These are phyloP conservation scores for Tricladium varicosporioides DNA, from an alignment of 2,329 filamentous ascomycete species.

Conservation along the genomic window DNA sequence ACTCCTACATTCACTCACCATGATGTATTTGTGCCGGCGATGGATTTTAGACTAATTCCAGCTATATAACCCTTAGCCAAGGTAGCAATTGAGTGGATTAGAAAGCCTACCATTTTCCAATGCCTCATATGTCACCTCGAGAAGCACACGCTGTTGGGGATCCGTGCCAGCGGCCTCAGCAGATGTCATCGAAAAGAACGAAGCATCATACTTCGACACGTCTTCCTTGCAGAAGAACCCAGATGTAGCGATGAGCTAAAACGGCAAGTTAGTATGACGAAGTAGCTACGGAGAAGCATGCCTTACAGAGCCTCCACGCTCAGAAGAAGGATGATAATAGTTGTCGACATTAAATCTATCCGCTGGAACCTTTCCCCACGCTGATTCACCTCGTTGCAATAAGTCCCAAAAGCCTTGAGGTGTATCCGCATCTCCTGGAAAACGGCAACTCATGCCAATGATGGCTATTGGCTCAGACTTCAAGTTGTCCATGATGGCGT, in stretches of 20 bases:
- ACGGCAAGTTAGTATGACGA: background rate
- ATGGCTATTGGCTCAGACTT: slow-evolving; percentile 39
- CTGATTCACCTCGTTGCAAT: slow-evolving; percentile 68
- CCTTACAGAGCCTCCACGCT: slow-evolving; percentile 1
- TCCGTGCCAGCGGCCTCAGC: slow-evolving; percentile 32
- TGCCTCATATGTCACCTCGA: slow-evolving; percentile 36
- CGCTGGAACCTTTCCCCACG: slow-evolving; percentile 28
- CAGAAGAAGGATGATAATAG: slow-evolving; percentile 37
- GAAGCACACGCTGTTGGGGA: slow-evolving; percentile 50
- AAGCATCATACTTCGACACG: slow-evolving; percentile 14
- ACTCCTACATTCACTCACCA: slow-evolving; percentile 2
- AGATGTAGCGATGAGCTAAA: background rate
- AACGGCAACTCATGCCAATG: slow-evolving; percentile 50
- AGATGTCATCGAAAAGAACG: slow-evolving; percentile 15
- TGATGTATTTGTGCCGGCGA: slow-evolving; percentile 24
- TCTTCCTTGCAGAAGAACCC: slow-evolving; percentile 7
- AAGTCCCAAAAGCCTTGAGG: slow-evolving; percentile 70
- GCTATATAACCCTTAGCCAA: background rate
- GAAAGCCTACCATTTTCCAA: slow-evolving; percentile 29
- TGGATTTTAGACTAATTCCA: background rate
- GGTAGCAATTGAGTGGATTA: background rate
- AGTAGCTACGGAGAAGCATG: background rate
- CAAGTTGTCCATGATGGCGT: background rate
- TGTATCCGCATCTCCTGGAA: slow-evolving; percentile 46
- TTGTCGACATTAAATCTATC: slow-evolving; percentile 46